Conservation (phyloP, 345 rosid species). For the Nasturtium officinale region DNA sequence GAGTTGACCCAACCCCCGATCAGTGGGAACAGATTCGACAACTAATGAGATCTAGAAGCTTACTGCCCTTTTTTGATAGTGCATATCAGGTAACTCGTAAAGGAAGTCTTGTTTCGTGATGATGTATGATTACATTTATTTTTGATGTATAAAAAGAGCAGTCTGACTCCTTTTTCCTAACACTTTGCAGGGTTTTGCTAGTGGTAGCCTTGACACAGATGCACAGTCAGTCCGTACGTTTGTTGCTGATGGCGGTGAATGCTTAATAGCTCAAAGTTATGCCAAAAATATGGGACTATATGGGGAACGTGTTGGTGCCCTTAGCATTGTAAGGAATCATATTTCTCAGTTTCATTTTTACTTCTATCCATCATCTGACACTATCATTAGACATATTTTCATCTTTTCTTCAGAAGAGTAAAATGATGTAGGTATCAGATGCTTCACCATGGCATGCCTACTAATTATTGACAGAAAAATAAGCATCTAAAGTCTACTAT, state of each 20-base stretch:
- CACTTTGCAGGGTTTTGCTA: constrained; percentile 65
- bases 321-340: constrained; percentile 65
- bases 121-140: background rate
- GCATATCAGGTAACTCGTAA: constrained; percentile 78
- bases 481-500: background rate
- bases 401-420: constrained; percentile 5
- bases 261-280: constrained; percentile 69
- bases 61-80: constrained; percentile 93
- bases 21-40: constrained; percentile 94
- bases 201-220: constrained; percentile 72
- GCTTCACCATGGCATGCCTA: background rate
- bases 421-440: background rate
- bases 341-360: constrained; percentile 23
- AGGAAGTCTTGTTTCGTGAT: background rate
- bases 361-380: constrained; percentile 15
- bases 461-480: background rate
- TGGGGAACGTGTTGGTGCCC: constrained; percentile 84
- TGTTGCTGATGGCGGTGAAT: constrained; percentile 77
- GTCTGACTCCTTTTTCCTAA: constrained; percentile 11
- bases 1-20: constrained; percentile 87
- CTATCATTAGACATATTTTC: constrained; percentile 11
- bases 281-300: constrained; percentile 83
- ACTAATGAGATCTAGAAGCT: constrained; percentile 66
- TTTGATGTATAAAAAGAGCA: constrained; percentile 6
- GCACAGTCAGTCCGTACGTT: constrained; percentile 63